phyloP scores from a whole-genome alignment of 1,284 basidiomycete species.

The Pseudozyma pruni region DNA sequence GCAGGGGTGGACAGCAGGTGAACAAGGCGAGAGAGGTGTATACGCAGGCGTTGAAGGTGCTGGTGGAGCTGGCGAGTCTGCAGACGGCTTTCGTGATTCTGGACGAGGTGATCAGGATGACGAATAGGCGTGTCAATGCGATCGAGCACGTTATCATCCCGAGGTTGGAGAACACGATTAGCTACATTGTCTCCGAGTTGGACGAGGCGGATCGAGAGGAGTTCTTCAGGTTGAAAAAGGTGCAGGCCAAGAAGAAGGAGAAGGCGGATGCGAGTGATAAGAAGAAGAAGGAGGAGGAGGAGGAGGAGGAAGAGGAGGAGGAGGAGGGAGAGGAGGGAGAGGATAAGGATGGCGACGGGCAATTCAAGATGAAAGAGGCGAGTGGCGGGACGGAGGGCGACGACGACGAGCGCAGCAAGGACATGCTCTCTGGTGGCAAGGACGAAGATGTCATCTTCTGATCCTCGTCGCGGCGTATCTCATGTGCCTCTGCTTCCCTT shows the following conservation, averaged over 20 bases:
- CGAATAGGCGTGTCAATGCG: constrained; percentile 97
- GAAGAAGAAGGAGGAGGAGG: constrained; percentile 13
- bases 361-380: constrained; percentile 27
- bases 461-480: not conserved
- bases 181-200: constrained; percentile 65
- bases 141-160: constrained; percentile 99
- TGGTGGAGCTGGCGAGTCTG: constrained; percentile 95
- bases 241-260: constrained; percentile 64
- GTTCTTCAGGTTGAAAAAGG: constrained; percentile 68
- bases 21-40: constrained; percentile 93
- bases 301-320: constrained; percentile 8
- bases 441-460: constrained; percentile 67
- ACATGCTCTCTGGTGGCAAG: constrained; percentile 62
- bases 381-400: constrained; percentile 2
- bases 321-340: constrained; percentile 10
- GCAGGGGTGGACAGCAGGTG: constrained; percentile 95
- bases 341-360: not conserved
- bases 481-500: not conserved
- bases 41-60: constrained; percentile 93
- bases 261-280: constrained; percentile 37
- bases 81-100: constrained; percentile 95
- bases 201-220: constrained; percentile 68
- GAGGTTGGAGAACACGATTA: constrained; percentile 91
- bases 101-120: constrained; percentile 98
- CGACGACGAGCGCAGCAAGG: constrained; percentile 33